Evolutionary conservation across 1,139 yeast species (phyloP), one percentile per base, ranked within the genome.

Genomic region (Kluyveromyces sp.): DNA sequence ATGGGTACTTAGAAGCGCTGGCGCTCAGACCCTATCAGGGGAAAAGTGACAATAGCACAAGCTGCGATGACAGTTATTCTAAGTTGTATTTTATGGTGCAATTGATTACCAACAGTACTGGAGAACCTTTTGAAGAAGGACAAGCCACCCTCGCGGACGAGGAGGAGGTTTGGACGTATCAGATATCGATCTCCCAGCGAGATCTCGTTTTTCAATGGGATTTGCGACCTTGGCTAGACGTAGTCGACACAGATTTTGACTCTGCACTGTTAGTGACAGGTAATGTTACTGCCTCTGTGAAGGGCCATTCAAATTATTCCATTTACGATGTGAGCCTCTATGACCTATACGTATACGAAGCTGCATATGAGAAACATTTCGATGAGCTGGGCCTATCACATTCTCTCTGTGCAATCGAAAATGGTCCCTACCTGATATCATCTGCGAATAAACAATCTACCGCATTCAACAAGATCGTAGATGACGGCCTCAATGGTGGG

Each of bases 141-240:
- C 68, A 68, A 44, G 42, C 52, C 1, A 68, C 25, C 4, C n/a
- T 18, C 4, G 26, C 36, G n/a, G 36, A 71, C 50, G 57, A 65
- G 4, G 62, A 67, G 2, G 75, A 71, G 13, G 44, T 53, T 3
- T 80, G 87, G 83, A 53, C 66, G 4, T 84, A 83, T 55, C 78
- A 80, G 58, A 64, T 88, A 30, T 92, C 88, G 2, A 75, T 80
- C 2, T 83, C 92, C 1, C 83, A 80, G 50, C 69, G 69, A 41
- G 79, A 77, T 50, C 70, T 83, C 48, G 76, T 78, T 1, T 84
- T 78, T 60, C 83, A 80, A 51, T 84, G 86, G 80, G 88, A 80
- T 57, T 70, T 71, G 39, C 65, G 76, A 16, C 65, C 79, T 26
- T 73, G 80, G 70, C 74, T 85, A 0, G 65, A 68, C 32, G 67